Conservation (phyloP, 2,329 filamentous ascomycete genomes). For the Xylariaceae sp. region DNA sequence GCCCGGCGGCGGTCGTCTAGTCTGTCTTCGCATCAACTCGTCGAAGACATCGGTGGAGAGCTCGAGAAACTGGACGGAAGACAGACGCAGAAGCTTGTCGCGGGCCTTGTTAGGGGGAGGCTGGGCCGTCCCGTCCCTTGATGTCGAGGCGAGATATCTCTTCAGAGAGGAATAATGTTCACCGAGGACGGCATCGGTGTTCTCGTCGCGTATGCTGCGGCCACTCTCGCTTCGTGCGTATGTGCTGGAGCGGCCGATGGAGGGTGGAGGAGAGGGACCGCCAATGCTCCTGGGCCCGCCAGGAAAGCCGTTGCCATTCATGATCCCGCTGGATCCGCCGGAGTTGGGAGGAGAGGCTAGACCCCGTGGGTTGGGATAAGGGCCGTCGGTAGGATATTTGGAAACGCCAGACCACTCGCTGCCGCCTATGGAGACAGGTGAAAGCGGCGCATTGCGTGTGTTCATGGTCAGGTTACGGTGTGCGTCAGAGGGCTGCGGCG, state of each 20-base stretch:
- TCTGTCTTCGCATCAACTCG: constrained; percentile 83
- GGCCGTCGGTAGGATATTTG: constrained; percentile 59
- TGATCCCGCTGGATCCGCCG: constrained; percentile 55
- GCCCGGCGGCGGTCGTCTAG: constrained; percentile 53
- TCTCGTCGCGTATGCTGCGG: constrained; percentile 57
- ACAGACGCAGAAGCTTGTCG: constrained; percentile 89
- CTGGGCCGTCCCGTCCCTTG: constrained; percentile 70
- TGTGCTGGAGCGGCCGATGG: constrained; percentile 79
- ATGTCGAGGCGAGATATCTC: constrained; percentile 65
- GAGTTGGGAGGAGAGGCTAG: constrained; percentile 68
- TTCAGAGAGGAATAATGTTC: constrained; percentile 82
- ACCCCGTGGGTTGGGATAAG: constrained; percentile 51
- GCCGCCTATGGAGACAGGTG: constrained; percentile 77
- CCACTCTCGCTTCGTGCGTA: constrained; percentile 66
- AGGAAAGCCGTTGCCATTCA: constrained; percentile 60
- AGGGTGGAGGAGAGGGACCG: constrained; percentile 80
- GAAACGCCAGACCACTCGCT: constrained; percentile 75
- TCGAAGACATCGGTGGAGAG: constrained; percentile 97
- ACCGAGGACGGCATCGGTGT: constrained; percentile 58
- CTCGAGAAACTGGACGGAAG: constrained; percentile 91
- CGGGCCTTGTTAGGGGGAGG: constrained; percentile 81
- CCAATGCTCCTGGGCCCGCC: constrained; percentile 53
- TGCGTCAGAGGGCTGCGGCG: constrained; percentile 7
- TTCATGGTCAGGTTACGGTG: constrained; percentile 52
- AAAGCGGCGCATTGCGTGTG: constrained; percentile 70